A percentile compares a stretch with the other conserved stretches of the same genome.
These are phyloP conservation scores for Lippia alba DNA, from an alignment of 305 asterid species.

Conservation along the genomic window DNA sequence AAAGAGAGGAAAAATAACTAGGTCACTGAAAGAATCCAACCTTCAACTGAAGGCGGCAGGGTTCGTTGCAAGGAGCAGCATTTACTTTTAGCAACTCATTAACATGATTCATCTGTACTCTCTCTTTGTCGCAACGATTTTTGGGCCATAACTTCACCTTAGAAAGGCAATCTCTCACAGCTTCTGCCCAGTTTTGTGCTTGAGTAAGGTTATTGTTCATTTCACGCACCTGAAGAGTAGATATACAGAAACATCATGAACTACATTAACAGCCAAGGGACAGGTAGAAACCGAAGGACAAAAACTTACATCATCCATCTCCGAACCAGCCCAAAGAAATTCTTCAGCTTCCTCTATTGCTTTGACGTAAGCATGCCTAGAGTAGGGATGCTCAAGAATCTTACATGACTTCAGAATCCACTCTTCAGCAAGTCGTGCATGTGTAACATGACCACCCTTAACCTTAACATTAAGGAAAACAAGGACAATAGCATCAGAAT, in stretches of 20 bases:
- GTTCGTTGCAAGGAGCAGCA: constrained; percentile 66
- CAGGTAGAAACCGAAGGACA: constrained; percentile 27
- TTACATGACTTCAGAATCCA: constrained; percentile 70
- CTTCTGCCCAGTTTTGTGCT: constrained; percentile 80
- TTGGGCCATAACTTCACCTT: constrained; percentile 68
- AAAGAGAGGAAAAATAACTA: constrained; percentile 10
- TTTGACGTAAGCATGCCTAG: constrained; percentile 60
- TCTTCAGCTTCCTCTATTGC: constrained; percentile 84
- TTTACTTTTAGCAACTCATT: constrained; percentile 59
- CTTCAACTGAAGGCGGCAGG: constrained; percentile 65
- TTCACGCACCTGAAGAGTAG: constrained; percentile 67
- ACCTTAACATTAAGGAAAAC: constrained; percentile 54
- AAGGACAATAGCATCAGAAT: constrained; percentile 16
- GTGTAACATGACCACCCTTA: constrained; percentile 65
- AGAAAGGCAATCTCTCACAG: constrained; percentile 62
- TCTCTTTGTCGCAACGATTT: constrained; percentile 42
- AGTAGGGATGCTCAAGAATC: constrained; percentile 70
- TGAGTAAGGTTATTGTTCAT: constrained; percentile 63
- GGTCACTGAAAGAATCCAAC: constrained; percentile 46
- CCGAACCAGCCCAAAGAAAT: constrained; percentile 96
- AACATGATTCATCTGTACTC: constrained; percentile 64
- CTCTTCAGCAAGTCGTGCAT: constrained; percentile 81
- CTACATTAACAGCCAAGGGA: constrained; percentile 24
- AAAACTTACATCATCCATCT: constrained; percentile 82
- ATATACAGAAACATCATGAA: constrained; percentile 33